A percentile compares a stretch with the other conserved stretches of the same genome.
Conservation (phyloP, 2,329 filamentous ascomycete genomes). For the Didymella arachidicola region DNA sequence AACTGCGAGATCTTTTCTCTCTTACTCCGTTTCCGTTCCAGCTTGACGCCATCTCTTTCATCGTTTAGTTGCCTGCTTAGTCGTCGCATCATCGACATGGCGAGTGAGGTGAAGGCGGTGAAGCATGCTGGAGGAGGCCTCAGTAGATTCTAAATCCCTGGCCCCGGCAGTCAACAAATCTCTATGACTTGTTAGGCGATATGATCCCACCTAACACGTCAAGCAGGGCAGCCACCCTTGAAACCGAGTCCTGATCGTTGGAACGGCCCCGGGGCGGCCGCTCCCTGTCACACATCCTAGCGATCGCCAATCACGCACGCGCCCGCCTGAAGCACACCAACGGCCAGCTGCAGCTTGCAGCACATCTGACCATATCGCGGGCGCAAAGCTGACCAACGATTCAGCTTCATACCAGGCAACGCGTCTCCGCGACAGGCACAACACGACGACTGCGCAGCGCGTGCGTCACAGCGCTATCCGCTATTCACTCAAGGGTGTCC, state of each 20-base stretch:
- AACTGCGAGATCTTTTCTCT: conserved; percentile 43
- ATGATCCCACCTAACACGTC: conserved; percentile 30
- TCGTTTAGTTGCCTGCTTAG: conserved; percentile 34
- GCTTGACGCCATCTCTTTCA: conserved; percentile 28
- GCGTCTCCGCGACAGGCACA: conserved; percentile 14
- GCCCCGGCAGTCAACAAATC: conserved; percentile 36
- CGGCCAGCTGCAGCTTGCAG: conserved; percentile 27
- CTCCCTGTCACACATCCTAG: conserved; percentile 40
- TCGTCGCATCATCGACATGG: conserved; percentile 45
- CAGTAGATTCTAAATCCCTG: conserved; percentile 26
- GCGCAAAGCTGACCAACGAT: conserved; percentile 5
- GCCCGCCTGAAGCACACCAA: conserved; percentile 29
- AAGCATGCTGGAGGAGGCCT: conserved; percentile 35
- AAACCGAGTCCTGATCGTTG: conserved; percentile 27
- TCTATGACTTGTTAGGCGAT: conserved; percentile 29
- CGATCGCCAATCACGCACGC: conserved; percentile 34
- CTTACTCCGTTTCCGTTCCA: conserved; percentile 41
- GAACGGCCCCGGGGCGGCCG: conserved; percentile 17
- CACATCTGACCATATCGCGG: conserved; percentile 21
- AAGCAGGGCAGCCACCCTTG: conserved; percentile 44
- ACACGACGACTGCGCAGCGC: conserved; percentile 15
- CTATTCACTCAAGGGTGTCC: conserved; percentile 9
- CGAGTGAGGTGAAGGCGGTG: conserved; percentile 27
- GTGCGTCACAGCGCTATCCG: conserved; percentile 25
- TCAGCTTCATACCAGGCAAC: conserved; percentile 15